A percentile compares a stretch with the other conserved stretches of the same genome.
These are phyloP conservation scores for Aspergillus sclerotialis DNA, from an alignment of 2,329 filamentous ascomycete genomes.

Conservation along the genomic window DNA sequence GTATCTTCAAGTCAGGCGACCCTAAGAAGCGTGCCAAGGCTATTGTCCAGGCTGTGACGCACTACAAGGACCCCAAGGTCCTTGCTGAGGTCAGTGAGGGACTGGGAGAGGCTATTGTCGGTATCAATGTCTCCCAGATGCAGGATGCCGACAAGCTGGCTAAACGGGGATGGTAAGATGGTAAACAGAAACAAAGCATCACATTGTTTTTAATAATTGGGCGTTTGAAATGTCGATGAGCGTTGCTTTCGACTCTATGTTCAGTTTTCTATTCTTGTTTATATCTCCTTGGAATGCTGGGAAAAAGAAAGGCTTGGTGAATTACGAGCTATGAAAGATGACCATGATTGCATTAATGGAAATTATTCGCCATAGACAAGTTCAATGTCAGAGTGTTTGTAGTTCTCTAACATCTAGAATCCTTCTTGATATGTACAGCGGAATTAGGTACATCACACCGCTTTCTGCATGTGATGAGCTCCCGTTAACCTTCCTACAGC, in stretches of 20 bases:
- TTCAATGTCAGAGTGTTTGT: too few relatives aligned
- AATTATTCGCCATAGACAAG: too few relatives aligned
- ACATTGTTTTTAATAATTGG: conserved; percentile 5
- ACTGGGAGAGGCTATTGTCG: conserved; percentile 96
- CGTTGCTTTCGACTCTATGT: conserved; percentile 1
- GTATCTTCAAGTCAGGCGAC: conserved; percentile 96
- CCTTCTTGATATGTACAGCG: too few relatives aligned
- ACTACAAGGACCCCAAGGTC: conserved; percentile 78
- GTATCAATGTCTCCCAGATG: conserved; percentile 80
- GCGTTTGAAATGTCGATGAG: conserved; percentile 12
- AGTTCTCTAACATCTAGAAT: too few relatives aligned
- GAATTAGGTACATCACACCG: too few relatives aligned
- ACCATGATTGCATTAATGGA: too few relatives aligned
- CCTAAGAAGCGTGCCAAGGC: conserved; percentile 84
- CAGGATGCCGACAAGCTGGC: conserved; percentile 74
- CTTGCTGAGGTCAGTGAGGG: conserved; percentile 82
- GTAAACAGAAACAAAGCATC: not conserved
- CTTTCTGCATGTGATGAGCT: too few relatives aligned
- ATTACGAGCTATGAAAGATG: too few relatives aligned
- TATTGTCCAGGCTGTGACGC: conserved; percentile 89
- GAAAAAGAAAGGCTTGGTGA: too few relatives aligned
- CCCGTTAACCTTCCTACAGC: too few relatives aligned
- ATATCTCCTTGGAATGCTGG: too few relatives aligned
- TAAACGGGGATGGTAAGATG: conserved; percentile 74
- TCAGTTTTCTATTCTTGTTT: conserved; percentile 7